Evolutionary conservation across 75 land plant genomes (phyloP).

Genomic region (Picea sitchensis): DNA sequence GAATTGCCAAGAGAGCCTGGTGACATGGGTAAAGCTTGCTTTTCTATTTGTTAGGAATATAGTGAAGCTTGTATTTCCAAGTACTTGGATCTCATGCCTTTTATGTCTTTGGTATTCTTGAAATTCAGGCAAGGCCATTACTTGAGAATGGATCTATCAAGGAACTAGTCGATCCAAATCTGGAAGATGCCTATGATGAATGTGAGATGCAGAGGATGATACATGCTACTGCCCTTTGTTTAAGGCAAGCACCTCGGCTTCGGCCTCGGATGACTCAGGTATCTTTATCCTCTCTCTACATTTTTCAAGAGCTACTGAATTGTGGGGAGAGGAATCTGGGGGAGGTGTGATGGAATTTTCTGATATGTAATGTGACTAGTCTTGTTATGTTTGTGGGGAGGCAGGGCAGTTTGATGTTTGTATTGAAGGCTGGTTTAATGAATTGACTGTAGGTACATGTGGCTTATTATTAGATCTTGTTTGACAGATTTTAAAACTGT

Average conservation of each 20-base stretch:
- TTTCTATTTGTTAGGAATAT: neutral
- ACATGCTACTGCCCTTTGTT: constrained; percentile 35
- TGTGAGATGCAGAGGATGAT: constrained; percentile 36
- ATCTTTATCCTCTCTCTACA: neutral
- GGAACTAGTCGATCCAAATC: constrained; percentile 32
- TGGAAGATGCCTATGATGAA: constrained; percentile 24
- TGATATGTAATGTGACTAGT: neutral
- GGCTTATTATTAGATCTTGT: neutral
- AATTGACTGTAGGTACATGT: neutral
- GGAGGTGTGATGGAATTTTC: neutral
- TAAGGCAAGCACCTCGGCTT: constrained; percentile 22
- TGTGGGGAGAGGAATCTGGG: neutral
- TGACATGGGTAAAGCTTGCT: constrained; percentile 40
- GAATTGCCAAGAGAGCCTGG: constrained; percentile 48
- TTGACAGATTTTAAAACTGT: constrained; percentile 6
- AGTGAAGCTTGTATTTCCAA: neutral
- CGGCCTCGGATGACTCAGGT: constrained; percentile 41
- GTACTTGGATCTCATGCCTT: neutral
- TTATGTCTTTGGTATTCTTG: neutral
- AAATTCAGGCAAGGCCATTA: constrained; percentile 43
- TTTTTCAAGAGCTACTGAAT: neutral
- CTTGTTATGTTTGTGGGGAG: neutral
- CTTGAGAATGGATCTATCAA: constrained; percentile 22
- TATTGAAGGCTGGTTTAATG: neutral
- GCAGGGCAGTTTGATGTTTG: neutral